phyloP scores from a whole-genome alignment of 1,139 yeast species.

The Diutina pseudorugosa region DNA sequence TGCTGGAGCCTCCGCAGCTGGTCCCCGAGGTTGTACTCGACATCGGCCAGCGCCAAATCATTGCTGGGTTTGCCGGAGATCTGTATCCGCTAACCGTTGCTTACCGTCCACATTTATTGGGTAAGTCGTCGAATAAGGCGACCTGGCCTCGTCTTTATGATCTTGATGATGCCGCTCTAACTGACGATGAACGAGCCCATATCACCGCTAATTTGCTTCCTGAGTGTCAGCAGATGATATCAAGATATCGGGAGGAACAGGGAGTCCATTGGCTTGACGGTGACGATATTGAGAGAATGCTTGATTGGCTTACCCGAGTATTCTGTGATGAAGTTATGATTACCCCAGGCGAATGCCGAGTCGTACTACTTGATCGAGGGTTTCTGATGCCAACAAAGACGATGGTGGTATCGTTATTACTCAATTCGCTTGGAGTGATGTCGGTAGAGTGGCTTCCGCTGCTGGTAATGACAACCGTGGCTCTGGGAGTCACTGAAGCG shows the following conservation, averaged over 20 bases:
- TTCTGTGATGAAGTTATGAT: not conserved
- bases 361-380: not conserved
- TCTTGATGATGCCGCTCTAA: not conserved
- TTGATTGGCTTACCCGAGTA: not conserved
- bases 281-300: not conserved
- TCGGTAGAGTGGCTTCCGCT: not conserved
- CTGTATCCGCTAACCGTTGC: not conserved
- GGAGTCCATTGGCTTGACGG: not conserved
- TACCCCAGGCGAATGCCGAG: not conserved
- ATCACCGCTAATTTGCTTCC: not conserved
- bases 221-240: not conserved
- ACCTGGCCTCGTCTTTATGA: not conserved
- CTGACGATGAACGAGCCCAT: not conserved
- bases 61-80: not conserved
- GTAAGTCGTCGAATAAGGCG: not conserved
- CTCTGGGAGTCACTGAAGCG: not conserved
- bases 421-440: not conserved
- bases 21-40: not conserved
- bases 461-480: not conserved
- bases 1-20: not conserved
- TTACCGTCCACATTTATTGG: not conserved
- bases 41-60: not conserved
- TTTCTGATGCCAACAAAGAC: not conserved
- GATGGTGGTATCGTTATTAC: not conserved
- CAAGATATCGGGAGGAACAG: not conserved